These are phyloP conservation scores for Coprinopsis sp. DNA, from an alignment of 768 basidiomycete genomes.

Conservation along the genomic window DNA sequence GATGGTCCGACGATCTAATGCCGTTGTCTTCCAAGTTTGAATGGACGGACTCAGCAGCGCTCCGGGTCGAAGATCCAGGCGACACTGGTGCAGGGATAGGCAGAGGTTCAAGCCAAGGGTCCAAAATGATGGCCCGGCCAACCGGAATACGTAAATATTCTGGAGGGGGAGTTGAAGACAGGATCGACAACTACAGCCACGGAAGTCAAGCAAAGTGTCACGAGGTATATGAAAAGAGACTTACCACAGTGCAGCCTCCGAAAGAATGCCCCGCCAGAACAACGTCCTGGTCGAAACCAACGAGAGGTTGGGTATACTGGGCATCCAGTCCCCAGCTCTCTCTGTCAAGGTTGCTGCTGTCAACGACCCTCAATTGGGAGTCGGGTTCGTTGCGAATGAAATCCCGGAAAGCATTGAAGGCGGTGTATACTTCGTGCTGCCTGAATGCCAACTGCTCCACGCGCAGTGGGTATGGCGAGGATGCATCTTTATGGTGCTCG, in stretches of 20 bases:
- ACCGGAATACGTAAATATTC: constrained; percentile 46
- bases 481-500: constrained; percentile 17
- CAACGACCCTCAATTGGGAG: constrained; percentile 34
- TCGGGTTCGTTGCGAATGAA: constrained; percentile 38
- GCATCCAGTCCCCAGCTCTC: constrained; percentile 36
- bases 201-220: constrained; percentile 4
- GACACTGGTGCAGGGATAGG: constrained; percentile 39
- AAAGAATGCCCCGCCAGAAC: constrained; percentile 43
- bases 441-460: constrained; percentile 68
- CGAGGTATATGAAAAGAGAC: constrained; percentile 5
- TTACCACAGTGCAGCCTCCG: constrained; percentile 45
- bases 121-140: constrained; percentile 56
- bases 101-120: constrained; percentile 84
- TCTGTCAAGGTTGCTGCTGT: constrained; percentile 30
- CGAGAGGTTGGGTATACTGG: constrained; percentile 18
- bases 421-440: constrained; percentile 60
- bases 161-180: constrained; percentile 45
- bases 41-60: constrained; percentile 2
- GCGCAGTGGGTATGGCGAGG: constrained; percentile 47
- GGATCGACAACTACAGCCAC: constrained; percentile 46
- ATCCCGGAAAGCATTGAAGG: constrained; percentile 53
- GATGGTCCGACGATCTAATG: constrained; percentile 5
- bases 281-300: constrained; percentile 31
- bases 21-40: constrained; percentile 10
- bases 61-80: neutral